These are phyloP conservation scores for Saturnispora serradocipensis DNA, from an alignment of 805 yeast genomes.

Conservation along the genomic window DNA sequence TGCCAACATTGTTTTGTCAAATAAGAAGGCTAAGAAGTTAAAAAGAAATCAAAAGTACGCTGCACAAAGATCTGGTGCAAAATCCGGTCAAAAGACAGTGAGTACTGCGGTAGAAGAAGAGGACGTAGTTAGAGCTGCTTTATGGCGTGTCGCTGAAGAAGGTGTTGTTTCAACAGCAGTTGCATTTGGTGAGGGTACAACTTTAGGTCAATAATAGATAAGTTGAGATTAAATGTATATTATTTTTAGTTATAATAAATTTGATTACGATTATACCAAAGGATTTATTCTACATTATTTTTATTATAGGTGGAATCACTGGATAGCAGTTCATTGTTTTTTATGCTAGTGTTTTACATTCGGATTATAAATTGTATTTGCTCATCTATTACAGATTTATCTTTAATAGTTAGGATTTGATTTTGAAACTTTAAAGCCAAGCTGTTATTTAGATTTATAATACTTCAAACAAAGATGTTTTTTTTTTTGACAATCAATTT, in stretches of 20 bases:
- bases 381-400: too few species aligned
- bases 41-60: conserved; percentile 72
- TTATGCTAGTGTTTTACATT: too few species aligned
- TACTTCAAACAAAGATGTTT: too few species aligned
- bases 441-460: too few species aligned
- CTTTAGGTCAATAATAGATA: conserved; percentile 37
- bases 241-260: neutral
- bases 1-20: conserved; percentile 60
- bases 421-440: too few species aligned
- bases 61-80: conserved; percentile 36
- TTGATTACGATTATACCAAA: neutral
- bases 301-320: too few species aligned
- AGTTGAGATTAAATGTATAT: neutral
- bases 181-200: conserved; percentile 64
- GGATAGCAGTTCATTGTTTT: too few species aligned
- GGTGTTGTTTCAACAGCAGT: conserved; percentile 32
- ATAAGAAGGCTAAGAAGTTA: conserved; percentile 69
- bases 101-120: conserved; percentile 39
- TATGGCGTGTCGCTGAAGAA: conserved; percentile 67
- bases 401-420: too few species aligned
- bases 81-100: conserved; percentile 31
- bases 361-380: too few species aligned
- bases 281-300: too few species aligned
- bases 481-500: too few species aligned
- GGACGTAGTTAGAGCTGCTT: conserved; percentile 43